Percentiles rank a stretch among this genome's conserved stretches.
Evolutionary conservation across 2,329 filamentous ascomycete genomes (phyloP).

Genomic region (Calonectria fujianensis): DNA sequence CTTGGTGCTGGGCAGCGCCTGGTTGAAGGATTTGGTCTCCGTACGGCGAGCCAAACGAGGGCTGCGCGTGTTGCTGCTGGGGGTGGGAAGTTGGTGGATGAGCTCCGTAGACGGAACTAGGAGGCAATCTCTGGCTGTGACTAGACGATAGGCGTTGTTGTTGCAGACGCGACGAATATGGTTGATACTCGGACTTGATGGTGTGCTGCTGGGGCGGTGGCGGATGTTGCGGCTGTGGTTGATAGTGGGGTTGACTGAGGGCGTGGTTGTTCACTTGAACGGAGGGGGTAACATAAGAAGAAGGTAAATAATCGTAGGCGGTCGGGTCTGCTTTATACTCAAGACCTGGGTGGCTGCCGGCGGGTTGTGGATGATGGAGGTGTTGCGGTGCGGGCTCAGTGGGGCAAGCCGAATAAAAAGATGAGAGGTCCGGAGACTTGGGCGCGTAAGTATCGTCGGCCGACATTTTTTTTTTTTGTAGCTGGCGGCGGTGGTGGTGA

Average conservation of each 20-base stretch:
- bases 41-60: conserved; percentile 43
- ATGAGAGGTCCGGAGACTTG: conserved; percentile 76
- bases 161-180: conserved; percentile 50
- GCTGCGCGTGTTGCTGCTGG: conserved; percentile 46
- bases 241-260: conserved; percentile 52
- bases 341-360: conserved; percentile 53
- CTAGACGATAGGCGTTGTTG: conserved; percentile 45
- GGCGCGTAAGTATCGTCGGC: conserved; percentile 73
- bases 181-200: conserved; percentile 49
- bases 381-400: conserved; percentile 60
- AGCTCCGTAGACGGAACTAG: conserved; percentile 39
- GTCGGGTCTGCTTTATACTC: conserved; percentile 60
- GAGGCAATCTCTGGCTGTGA: conserved; percentile 33
- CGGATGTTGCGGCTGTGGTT: conserved; percentile 53
- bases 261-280: conserved; percentile 49
- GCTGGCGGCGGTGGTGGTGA: conserved; percentile 42
- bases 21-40: conserved; percentile 41
- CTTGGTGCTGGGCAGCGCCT: conserved; percentile 40
- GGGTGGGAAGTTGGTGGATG: conserved; percentile 34
- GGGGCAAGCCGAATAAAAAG: conserved; percentile 68
- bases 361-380: conserved; percentile 57
- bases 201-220: conserved; percentile 50
- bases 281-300: conserved; percentile 49
- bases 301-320: conserved; percentile 50
- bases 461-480: conserved; percentile 64